A percentile compares a stretch with the other conserved stretches of the same genome.
phyloP scores from a whole-genome alignment of 2,329 filamentous ascomycete genomes.

The Alternaria consortialis region DNA sequence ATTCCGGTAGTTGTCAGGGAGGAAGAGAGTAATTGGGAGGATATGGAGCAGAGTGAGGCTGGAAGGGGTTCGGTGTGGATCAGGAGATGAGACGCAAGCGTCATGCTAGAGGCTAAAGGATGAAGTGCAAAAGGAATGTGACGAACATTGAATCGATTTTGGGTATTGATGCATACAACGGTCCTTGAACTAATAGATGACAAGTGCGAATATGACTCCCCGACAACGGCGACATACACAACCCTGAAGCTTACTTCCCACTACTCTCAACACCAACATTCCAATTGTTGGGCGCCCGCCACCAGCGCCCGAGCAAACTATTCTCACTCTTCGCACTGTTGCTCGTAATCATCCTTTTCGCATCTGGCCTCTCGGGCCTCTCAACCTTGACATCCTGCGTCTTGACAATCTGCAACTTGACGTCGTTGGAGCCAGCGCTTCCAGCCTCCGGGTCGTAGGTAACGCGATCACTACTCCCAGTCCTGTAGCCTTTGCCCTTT shows the following conservation, averaged over 20 bases:
- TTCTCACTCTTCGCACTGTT: slow-evolving; percentile 11
- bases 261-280: slow-evolving; percentile 2
- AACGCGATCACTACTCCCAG: slow-evolving; percentile 1
- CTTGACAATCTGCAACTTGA: slow-evolving; percentile 7
- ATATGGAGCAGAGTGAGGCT: background rate
- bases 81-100: background rate
- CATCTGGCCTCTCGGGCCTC: no score
- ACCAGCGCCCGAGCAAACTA: slow-evolving; percentile 16
- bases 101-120: background rate
- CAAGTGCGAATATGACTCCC: background rate
- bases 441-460: slow-evolving; percentile 10
- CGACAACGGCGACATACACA: background rate
- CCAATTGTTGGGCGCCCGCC: slow-evolving; percentile 24
- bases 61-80: background rate
- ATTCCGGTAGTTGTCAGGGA: background rate
- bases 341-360: background rate
- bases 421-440: background rate
- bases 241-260: background rate
- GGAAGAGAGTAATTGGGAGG: slow-evolving; percentile 10
- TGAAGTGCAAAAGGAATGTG: background rate
- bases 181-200: background rate
- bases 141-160: background rate
- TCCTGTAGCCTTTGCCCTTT: background rate
- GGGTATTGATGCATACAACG: background rate
- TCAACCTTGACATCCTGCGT: slow-evolving; percentile 11